Base-by-base conservation (phyloP, 331 rosid species). In the Quercus tomentella region DNA sequence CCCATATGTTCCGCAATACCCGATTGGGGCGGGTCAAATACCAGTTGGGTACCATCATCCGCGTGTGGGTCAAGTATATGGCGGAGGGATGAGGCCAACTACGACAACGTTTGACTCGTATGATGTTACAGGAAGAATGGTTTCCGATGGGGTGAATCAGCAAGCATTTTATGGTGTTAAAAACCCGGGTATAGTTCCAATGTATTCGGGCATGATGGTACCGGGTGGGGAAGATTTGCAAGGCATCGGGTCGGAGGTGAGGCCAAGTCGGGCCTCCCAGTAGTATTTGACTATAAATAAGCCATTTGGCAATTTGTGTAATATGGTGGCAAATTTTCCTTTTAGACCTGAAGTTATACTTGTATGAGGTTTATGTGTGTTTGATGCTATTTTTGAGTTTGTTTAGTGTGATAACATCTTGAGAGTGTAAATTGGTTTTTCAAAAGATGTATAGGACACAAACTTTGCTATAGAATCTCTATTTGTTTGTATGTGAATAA, bases 31-130 rank as follows among this genome's bases (percentile, higher is more conserved):
- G 37, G 74, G 87, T 71, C 97, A 89, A 81, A 74, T 86, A 28
- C 94, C 92, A 5, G 12, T 87, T 0, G 88, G 90, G 72, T 95
- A 90, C 76, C 96, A 82, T 41, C 86, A 87, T 7, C 81, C 93
- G 33, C 87, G 85, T 45, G 58, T 76, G 77, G 90, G 92, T 56
- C 96, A 89, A 70, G 76, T 82, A 4, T 92, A 87, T 56, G 86
- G 88, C 0, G 83, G 89, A 1, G 92, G 89, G 25, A 7, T 89
- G 82, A 79, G 90, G 55, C 90, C 89, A 1, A 78, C 82, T 14
- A 54, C 62, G 4, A 84, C 81, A 0, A 20, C 76, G 78, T 66
- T 17, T 66, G 92, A 89, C 26, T 86, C 86, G 4, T 89, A 82
- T 18, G 92, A 85, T 17, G 81, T 83, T 9, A 56, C 89, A 3